Evolutionary conservation across 208 protist genomes (phyloP).

Genomic region (Acanthamoeba rhysodes): DNA sequence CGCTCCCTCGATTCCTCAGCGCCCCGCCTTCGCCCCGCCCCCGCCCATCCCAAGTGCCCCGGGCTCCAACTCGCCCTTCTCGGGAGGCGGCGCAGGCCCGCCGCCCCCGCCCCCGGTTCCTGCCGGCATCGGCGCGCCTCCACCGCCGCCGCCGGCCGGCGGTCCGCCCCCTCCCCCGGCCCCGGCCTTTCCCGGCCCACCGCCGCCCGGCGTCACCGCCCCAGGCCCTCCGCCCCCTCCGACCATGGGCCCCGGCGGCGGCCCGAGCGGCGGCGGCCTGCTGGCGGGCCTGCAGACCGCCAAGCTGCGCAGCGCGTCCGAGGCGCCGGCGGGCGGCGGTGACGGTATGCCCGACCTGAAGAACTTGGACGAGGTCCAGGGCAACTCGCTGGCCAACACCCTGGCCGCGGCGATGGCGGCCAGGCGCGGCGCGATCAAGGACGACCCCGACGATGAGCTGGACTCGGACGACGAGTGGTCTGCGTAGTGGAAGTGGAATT

Average conservation of each 20-base stretch:
- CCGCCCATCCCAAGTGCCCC: not conserved
- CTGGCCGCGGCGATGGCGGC: slow-evolving; percentile 14
- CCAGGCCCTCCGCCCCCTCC: not conserved
- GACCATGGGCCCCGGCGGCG: not conserved
- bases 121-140: not conserved
- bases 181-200: not conserved
- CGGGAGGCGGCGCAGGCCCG: too few relatives aligned
- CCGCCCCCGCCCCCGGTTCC: not conserved
- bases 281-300: not conserved
- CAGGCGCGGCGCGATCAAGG: not conserved
- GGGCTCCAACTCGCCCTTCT: too few relatives aligned
- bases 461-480: slow-evolving; percentile 44
- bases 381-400: slow-evolving; percentile 19
- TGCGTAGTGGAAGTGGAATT: not conserved
- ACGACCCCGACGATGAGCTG: not conserved
- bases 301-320: not conserved
- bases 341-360: not conserved
- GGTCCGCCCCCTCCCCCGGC: not conserved
- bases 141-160: not conserved
- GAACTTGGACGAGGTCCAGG: not conserved
- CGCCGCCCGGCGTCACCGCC: not conserved
- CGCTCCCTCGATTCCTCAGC: not conserved
- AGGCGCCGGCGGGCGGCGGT: not conserved
- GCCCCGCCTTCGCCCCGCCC: not conserved
- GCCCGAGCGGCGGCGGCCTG: not conserved